phyloP scores from a whole-genome alignment of 179 eudicot species.

The Spinacia oleracea region DNA sequence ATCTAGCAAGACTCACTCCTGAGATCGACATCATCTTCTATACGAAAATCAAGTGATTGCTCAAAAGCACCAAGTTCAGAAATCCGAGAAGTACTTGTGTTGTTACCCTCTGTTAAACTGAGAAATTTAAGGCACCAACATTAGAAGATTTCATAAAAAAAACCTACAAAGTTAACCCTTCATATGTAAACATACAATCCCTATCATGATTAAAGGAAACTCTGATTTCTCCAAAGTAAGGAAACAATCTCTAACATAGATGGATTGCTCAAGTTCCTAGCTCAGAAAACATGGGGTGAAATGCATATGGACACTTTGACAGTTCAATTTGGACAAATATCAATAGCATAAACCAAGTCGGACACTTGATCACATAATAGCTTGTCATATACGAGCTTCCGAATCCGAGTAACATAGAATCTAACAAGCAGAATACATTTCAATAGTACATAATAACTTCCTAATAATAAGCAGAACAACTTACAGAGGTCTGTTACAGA shows the following conservation, averaged over 20 bases:
- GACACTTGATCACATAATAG: background rate
- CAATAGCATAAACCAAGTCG: background rate
- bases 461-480: background rate
- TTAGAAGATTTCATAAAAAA: constrained; percentile 3
- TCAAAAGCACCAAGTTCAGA: constrained; percentile 58
- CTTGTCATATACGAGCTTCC: background rate
- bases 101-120: constrained; percentile 62
- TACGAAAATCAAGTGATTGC: constrained; percentile 66
- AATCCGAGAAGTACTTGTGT: constrained; percentile 42
- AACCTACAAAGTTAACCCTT: constrained; percentile 3
- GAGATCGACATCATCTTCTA: constrained; percentile 56
- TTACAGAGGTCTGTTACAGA: background rate
- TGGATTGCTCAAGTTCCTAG: background rate
- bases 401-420: background rate
- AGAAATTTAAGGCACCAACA: constrained; percentile 27
- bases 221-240: constrained; percentile 4
- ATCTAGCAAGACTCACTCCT: constrained; percentile 48
- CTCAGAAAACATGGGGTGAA: too few relatives aligned
- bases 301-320: background rate
- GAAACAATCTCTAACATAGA: background rate
- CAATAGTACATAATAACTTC: background rate
- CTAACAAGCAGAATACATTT: background rate
- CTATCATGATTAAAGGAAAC: background rate
- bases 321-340: too few relatives aligned
- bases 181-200: constrained; percentile 5